phyloP scores from a whole-genome alignment of 179 eudicot species.

The Dionaea muscipula region DNA sequence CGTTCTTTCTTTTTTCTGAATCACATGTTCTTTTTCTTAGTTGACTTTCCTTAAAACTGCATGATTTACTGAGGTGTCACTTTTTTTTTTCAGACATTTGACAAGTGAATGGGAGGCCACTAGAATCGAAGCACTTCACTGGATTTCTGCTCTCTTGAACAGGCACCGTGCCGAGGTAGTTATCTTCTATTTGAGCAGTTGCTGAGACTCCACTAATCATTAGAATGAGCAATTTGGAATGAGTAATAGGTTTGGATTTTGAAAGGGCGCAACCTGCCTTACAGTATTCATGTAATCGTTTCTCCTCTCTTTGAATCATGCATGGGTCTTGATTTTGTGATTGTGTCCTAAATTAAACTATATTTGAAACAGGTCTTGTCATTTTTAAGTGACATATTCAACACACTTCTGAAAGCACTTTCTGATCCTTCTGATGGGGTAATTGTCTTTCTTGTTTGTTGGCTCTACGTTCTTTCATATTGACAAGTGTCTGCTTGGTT shows the following conservation, averaged over 20 bases:
- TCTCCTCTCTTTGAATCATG: neutral
- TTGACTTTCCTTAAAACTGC: neutral
- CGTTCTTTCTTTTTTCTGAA: slow-evolving; percentile 2
- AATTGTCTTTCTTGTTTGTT: slow-evolving; percentile 15
- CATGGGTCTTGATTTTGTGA: neutral
- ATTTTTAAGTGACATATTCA: slow-evolving; percentile 63
- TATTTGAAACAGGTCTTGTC: slow-evolving; percentile 46
- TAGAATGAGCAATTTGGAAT: too few relatives aligned
- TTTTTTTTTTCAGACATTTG: slow-evolving; percentile 50
- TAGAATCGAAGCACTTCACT: slow-evolving; percentile 86
- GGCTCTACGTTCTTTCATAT: neutral
- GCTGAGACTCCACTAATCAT: too few relatives aligned
- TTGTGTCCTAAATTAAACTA: slow-evolving; percentile 1
- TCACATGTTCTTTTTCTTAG: neutral
- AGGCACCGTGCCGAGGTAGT: slow-evolving; percentile 80
- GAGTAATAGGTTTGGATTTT: neutral
- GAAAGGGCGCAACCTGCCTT: neutral
- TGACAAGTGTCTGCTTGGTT: slow-evolving; percentile 1
- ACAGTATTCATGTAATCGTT: too few relatives aligned
- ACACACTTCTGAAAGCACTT: slow-evolving; percentile 65
- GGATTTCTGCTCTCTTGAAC: slow-evolving; percentile 80
- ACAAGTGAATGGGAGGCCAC: slow-evolving; percentile 97
- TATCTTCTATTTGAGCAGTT: neutral
- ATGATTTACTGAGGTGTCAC: slow-evolving; percentile 2
- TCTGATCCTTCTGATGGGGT: slow-evolving; percentile 90